phyloP scores from a whole-genome alignment of 192 early-diverging fungal species.

The Coemansia sp. region DNA sequence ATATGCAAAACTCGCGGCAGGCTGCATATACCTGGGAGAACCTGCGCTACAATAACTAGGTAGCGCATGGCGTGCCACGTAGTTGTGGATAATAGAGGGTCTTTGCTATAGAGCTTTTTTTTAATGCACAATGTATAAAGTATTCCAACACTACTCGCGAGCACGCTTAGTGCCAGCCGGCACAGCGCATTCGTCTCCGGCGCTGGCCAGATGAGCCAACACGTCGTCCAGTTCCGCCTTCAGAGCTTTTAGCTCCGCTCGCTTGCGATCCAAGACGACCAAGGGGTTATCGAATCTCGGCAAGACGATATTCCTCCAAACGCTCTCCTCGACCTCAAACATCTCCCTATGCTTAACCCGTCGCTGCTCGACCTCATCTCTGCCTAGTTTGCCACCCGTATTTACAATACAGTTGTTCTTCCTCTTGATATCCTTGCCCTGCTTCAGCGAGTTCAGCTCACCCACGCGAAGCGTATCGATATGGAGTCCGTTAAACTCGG shows the following conservation, averaged over 20 bases:
- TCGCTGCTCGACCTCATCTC: slow-evolving; percentile 71
- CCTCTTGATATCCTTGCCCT: slow-evolving; percentile 78
- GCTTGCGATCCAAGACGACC: slow-evolving; percentile 62
- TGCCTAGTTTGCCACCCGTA: slow-evolving; percentile 73
- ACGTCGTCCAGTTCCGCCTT: slow-evolving; percentile 61
- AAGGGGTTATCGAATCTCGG: slow-evolving; percentile 68
- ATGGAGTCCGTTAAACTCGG: slow-evolving; percentile 91
- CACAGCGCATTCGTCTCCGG: background rate
- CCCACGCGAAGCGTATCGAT: slow-evolving; percentile 86
- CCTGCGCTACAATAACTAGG: slow-evolving; percentile 14
- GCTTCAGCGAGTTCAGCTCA: slow-evolving; percentile 78
- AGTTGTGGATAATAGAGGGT: background rate
- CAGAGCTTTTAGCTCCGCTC: slow-evolving; percentile 59
- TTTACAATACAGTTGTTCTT: slow-evolving; percentile 97
- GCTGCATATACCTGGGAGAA: slow-evolving; percentile 30
- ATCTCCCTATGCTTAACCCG: slow-evolving; percentile 71
- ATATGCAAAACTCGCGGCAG: background rate
- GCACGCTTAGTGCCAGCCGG: slow-evolving; percentile 29
- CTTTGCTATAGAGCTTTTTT: background rate
- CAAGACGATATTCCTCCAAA: slow-evolving; percentile 70
- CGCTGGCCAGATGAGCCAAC: slow-evolving; percentile 53
- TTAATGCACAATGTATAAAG: background rate
- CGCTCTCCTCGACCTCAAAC: slow-evolving; percentile 70
- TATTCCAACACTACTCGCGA: slow-evolving; percentile 21
- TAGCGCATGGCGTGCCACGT: background rate